Evolutionary conservation across 345 rosid species (phyloP), one percentile per base, ranked within the genome.

Genomic region (Lumnitzera racemosa): DNA sequence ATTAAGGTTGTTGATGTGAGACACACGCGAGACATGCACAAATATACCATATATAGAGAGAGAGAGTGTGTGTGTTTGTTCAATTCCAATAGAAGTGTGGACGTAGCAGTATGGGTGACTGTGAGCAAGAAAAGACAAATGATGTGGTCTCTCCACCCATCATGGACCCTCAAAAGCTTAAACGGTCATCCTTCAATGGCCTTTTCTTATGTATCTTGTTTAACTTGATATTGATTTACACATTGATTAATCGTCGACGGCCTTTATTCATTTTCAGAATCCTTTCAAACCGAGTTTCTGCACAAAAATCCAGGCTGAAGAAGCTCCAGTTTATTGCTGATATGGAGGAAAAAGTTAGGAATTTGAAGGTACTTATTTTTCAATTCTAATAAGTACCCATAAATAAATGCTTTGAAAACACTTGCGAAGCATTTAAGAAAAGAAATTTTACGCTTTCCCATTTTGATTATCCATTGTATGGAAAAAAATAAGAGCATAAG

Each of bases 201-300:
- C 20, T 20, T 20, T 20, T 20, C 20, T 20, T 20, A 20, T 20
- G 1, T 36, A 13, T 17, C 14, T 23, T 41, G 53, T 48, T n/a
- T 55, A 15, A 1, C 24, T 47, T n/a, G 12, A 16, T 48, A 3
- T 23, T n/a, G 23, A 31, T 47, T 29, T 12, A 16, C 13, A 13
- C 24, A 24, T 48, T 41, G 11, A 48, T 25, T 8, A 20, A 20
- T 20, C 20, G 20, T 20, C 15, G 4, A 12, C 8, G 20, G 24
- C 12, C 16, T 1, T 61, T 57, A 43, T 31, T 47, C 25, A 14
- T 54, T n/a, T 61, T 55, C 49, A 78, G 82, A 70, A 47, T 46
- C 46, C n/a, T 69, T 12, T 62, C 77, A 6, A 78, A 74, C 50
- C 72, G 79, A 15, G 49, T 51, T 13, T 74, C 79, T 16, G 75